Base-by-base conservation (phyloP, 31 red algal species). In the Bonnemaisonia californica region DNA sequence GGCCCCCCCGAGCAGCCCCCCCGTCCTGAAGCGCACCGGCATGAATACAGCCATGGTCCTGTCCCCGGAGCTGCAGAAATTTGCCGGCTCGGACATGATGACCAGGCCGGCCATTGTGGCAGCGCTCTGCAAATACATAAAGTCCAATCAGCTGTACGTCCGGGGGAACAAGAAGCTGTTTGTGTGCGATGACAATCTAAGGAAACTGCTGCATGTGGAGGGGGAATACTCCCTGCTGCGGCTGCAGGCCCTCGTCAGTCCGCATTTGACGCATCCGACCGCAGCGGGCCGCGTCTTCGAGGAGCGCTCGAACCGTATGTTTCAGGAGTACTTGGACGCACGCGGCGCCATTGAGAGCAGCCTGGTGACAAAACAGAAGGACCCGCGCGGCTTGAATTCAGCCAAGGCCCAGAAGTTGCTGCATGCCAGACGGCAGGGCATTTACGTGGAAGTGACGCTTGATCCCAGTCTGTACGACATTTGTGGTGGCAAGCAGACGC, bases 401-500 rank as follows among this genome's bases (percentile, higher is more conserved):
- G 28, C 34, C 30, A 67, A 37, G 22, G 69, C 70, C 8, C 81
- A 85, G 51, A 85, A 57, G 58, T 4, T 34, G 39, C 40, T 85
- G 5, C 32, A 57, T 59, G 37, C 40, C 40, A 30, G 61, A 3
- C 45, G 81, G 30, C 70, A 32, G 36, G 89, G 81, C 18, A 78
- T 92, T 57, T 69, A 54, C 64, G 74, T 59, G 24, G 74, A 76
- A 3, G 76, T 80, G 2, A 45, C 22, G 24, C 13, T 92, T 23
- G 75, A 51, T 33, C 61, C 64, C 23, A 60, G 66, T 54, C 67
- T 92, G 40, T 55, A 61, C 26, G 73, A 57, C 13, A 67, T 94
- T 30, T 97, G 86, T 67, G 85, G 82, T 62, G 89, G 83, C 24
- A 80, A 89, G 21, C 34, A 40, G 18, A 34, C 39, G n/a, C 42